Evolutionary conservation across 2,329 filamentous ascomycete genomes (phyloP).

Genomic region (Phyllosticta paracitricarpa): DNA sequence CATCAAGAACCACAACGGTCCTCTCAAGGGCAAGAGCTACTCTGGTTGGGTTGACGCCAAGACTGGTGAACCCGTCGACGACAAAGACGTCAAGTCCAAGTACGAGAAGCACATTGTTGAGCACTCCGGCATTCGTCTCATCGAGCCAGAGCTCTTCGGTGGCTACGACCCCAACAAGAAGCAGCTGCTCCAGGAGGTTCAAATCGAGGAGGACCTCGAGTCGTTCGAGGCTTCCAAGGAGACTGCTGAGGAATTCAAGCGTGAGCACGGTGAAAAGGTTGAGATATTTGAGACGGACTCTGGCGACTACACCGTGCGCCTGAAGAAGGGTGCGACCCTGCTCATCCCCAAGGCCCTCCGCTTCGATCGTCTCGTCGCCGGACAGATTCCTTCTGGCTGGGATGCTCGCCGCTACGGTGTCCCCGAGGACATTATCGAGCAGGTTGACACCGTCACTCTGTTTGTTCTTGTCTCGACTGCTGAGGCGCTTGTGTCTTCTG

Average conservation of each 20-base stretch:
- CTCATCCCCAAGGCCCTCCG: conserved; percentile 94
- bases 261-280: conserved; percentile 93
- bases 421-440: conserved; percentile 92
- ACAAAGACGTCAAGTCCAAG: conserved; percentile 95
- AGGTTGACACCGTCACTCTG: conserved; percentile 92
- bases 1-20: conserved; percentile 96
- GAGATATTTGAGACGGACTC: conserved; percentile 96
- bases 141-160: conserved; percentile 92
- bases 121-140: conserved; percentile 92
- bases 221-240: conserved; percentile 97
- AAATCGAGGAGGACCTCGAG: conserved; percentile 93
- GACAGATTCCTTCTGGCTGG: conserved; percentile 95
- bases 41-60: conserved; percentile 95
- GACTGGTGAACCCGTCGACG: conserved; percentile 87
- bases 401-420: conserved; percentile 93
- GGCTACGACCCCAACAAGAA: conserved; percentile 99
- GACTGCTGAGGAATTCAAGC: conserved; percentile 93
- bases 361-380: conserved; percentile 94
- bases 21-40: conserved; percentile 91
- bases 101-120: conserved; percentile 96
- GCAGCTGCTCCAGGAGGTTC: conserved; percentile 93
- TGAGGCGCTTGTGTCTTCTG: conserved; percentile 80
- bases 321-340: conserved; percentile 91
- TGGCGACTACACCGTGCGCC: conserved; percentile 85
- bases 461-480: conserved; percentile 91